phyloP scores from a whole-genome alignment of 306 rosid genomes.

The Vigna unguiculata region DNA sequence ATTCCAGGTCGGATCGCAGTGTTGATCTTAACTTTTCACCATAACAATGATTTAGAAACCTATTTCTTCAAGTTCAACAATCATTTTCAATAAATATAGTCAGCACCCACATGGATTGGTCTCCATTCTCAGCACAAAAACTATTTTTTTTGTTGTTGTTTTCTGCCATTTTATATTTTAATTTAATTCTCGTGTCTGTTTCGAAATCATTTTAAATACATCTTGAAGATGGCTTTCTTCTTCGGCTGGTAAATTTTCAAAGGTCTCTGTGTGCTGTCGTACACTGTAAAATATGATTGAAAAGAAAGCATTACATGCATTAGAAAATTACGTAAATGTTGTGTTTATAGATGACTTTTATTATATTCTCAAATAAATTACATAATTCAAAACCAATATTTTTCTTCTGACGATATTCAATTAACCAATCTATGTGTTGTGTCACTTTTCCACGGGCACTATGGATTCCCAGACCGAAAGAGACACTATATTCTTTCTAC shows the following conservation, averaged over 20 bases:
- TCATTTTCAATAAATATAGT: constrained; percentile 24
- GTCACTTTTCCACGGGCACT: background rate
- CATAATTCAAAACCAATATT: background rate
- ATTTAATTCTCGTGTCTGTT: background rate
- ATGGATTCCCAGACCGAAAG: background rate
- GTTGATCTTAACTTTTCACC: background rate
- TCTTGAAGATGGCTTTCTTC: too few relatives aligned
- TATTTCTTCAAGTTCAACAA: background rate
- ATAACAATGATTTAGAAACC: background rate
- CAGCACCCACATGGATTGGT: constrained; percentile 44
- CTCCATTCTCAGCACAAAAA: background rate
- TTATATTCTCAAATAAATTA: background rate
- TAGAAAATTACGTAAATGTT: background rate
- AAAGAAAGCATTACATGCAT: background rate
- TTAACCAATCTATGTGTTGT: background rate
- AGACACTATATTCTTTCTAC: background rate
- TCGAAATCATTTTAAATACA: background rate
- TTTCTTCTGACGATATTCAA: background rate
- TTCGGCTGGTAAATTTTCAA: background rate
- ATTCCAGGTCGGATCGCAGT: background rate
- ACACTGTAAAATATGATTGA: background rate
- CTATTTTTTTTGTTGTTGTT: background rate
- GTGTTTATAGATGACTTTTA: background rate
- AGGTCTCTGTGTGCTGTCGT: background rate
- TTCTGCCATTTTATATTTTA: background rate